Conservation (phyloP, 2,329 filamentous ascomycete species). For the Tolypocladium tropicale region DNA sequence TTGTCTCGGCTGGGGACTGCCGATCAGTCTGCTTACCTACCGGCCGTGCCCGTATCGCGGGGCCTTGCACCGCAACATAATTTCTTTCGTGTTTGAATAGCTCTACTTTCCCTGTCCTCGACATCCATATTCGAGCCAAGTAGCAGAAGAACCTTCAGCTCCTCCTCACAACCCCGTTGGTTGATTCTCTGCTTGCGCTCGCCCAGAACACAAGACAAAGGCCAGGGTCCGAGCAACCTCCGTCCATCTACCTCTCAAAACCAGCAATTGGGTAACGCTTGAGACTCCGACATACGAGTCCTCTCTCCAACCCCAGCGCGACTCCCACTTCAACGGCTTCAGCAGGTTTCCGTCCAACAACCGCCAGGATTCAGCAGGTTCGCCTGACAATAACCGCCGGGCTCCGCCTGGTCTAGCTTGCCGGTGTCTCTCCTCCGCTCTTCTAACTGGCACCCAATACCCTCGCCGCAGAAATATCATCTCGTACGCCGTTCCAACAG, state of each 20-base stretch:
- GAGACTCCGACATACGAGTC: neutral
- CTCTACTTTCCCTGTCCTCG: neutral
- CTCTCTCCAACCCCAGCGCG: neutral
- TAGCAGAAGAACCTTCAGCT: neutral
- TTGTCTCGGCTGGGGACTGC: neutral
- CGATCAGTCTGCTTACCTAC: neutral
- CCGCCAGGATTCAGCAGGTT: constrained; percentile 13
- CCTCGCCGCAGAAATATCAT: no score
- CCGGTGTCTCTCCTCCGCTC: neutral
- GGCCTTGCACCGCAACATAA: neutral
- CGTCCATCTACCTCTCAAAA: neutral
- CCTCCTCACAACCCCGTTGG: neutral
- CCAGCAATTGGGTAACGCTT: no score
- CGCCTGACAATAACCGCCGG: constrained; percentile 9
- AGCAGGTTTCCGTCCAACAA: constrained; percentile 15
- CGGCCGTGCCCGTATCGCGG: neutral
- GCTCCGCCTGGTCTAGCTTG: neutral
- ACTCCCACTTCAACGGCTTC: constrained; percentile 8
- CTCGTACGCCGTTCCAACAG: no score
- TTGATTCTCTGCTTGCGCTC: neutral
- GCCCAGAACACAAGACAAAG: neutral
- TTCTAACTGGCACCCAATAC: neutral
- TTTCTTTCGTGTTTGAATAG: neutral
- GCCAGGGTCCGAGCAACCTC: neutral
- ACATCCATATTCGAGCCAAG: neutral